Evolutionary conservation across 2,329 filamentous ascomycete species (phyloP).

Genomic region (Hypoxylon sp.): DNA sequence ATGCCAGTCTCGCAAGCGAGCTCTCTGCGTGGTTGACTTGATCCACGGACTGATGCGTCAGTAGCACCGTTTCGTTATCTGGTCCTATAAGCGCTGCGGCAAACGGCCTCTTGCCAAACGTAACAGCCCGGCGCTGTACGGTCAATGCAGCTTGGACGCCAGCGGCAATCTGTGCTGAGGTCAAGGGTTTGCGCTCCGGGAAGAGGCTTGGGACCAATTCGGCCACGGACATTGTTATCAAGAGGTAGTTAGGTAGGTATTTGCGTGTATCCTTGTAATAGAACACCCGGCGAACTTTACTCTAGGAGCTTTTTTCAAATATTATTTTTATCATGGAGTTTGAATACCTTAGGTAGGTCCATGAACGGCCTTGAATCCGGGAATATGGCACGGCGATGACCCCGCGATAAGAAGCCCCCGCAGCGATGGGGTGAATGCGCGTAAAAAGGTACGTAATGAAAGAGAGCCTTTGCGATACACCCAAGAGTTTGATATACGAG

Average conservation of each 20-base stretch:
- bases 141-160: constrained; percentile 55
- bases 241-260: neutral
- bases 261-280: neutral
- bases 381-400: constrained; percentile 27
- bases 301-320: neutral
- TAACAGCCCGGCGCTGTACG: constrained; percentile 58
- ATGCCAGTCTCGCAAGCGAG: constrained; percentile 61
- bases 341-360: neutral
- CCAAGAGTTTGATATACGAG: neutral
- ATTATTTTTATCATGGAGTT: neutral
- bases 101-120: constrained; percentile 62
- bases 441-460: neutral
- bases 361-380: neutral
- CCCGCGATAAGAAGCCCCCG: constrained; percentile 33
- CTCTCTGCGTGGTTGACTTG: constrained; percentile 66
- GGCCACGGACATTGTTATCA: constrained; percentile 24
- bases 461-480: neutral
- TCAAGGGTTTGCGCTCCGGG: constrained; percentile 53
- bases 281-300: neutral
- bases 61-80: constrained; percentile 61
- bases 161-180: constrained; percentile 54
- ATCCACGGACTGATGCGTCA: constrained; percentile 62
- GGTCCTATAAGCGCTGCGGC: constrained; percentile 61
- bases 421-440: constrained; percentile 1
- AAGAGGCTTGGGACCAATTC: constrained; percentile 49